Conservation (phyloP, 1,284 basidiomycete genomes). For the Tylopilus orsonianus region DNA sequence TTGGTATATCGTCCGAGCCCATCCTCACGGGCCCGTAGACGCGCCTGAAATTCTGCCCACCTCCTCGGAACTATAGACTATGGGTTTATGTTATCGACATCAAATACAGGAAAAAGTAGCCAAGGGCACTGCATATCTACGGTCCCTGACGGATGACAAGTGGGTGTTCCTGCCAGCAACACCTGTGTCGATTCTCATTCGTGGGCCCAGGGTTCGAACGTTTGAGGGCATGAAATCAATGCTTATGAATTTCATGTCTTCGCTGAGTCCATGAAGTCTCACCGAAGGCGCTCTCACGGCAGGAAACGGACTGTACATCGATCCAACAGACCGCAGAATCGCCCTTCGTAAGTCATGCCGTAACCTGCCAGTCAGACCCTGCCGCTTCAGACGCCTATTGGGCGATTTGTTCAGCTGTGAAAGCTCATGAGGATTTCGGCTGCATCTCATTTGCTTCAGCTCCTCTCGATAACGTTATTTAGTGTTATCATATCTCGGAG, state of each 20-base stretch:
- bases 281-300: neutral
- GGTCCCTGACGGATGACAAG: slow-evolving; percentile 2
- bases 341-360: too few relatives aligned
- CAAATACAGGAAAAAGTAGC: neutral
- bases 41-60: neutral
- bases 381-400: too few relatives aligned
- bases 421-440: neutral
- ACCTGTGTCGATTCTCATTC: slow-evolving; percentile 9
- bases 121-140: slow-evolving; percentile 2
- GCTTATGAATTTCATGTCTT: slow-evolving; percentile 17
- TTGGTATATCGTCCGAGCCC: too few relatives aligned
- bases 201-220: slow-evolving; percentile 8
- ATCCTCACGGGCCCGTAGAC: too few relatives aligned
- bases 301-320: neutral
- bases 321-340: neutral
- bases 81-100: slow-evolving; percentile 1
- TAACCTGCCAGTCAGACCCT: too few relatives aligned
- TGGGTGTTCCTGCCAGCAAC: slow-evolving; percentile 1
- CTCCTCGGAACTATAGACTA: slow-evolving; percentile 15
- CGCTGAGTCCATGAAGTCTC: slow-evolving; percentile 12
- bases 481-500: too few relatives aligned
- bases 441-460: neutral
- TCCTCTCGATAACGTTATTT: slow-evolving; percentile 3
- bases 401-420: neutral
- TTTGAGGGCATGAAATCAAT: slow-evolving; percentile 1